Conservation (phyloP, 2,329 filamentous ascomycete species). For the Ceratocystis destructans region DNA sequence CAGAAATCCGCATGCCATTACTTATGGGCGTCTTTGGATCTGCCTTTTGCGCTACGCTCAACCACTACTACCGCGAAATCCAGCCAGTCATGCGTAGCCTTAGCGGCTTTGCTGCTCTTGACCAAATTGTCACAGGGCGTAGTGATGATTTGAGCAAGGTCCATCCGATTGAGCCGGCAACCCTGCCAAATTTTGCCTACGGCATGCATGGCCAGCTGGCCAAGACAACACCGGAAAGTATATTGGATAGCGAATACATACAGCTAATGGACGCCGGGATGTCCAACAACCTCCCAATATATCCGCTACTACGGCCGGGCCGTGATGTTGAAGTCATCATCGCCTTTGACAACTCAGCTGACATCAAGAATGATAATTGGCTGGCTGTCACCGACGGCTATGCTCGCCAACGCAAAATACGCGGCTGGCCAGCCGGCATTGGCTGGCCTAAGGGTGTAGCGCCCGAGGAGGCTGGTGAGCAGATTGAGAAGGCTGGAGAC, state of each 20-base stretch:
- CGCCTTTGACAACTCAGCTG: slow-evolving; percentile 87
- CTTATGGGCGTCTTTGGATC: slow-evolving; percentile 93
- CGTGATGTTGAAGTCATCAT: slow-evolving; percentile 80
- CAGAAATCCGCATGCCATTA: slow-evolving; percentile 70
- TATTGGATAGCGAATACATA: slow-evolving; percentile 57
- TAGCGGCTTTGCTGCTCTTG: slow-evolving; percentile 60
- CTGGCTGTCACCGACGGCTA: slow-evolving; percentile 89
- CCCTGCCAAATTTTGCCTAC: slow-evolving; percentile 77
- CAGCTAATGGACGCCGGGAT: slow-evolving; percentile 95
- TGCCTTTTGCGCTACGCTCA: slow-evolving; percentile 88
- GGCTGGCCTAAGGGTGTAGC: slow-evolving; percentile 60
- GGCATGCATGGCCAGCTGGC: slow-evolving; percentile 67
- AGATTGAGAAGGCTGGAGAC: slow-evolving; percentile 45
- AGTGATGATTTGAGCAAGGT: slow-evolving; percentile 80
- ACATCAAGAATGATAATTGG: slow-evolving; percentile 92
- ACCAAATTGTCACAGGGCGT: slow-evolving; percentile 67
- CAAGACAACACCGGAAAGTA: slow-evolving; percentile 60
- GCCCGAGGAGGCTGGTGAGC: slow-evolving; percentile 25
- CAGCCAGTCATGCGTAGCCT: slow-evolving; percentile 66
- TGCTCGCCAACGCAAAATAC: slow-evolving; percentile 74
- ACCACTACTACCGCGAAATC: slow-evolving; percentile 91
- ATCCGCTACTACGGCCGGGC: slow-evolving; percentile 78
- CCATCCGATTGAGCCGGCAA: slow-evolving; percentile 85
- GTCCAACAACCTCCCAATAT: slow-evolving; percentile 96
- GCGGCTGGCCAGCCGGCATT: slow-evolving; percentile 88